These are phyloP conservation scores for Claviceps maximensis DNA, from an alignment of 2,329 filamentous ascomycete genomes.

Conservation along the genomic window DNA sequence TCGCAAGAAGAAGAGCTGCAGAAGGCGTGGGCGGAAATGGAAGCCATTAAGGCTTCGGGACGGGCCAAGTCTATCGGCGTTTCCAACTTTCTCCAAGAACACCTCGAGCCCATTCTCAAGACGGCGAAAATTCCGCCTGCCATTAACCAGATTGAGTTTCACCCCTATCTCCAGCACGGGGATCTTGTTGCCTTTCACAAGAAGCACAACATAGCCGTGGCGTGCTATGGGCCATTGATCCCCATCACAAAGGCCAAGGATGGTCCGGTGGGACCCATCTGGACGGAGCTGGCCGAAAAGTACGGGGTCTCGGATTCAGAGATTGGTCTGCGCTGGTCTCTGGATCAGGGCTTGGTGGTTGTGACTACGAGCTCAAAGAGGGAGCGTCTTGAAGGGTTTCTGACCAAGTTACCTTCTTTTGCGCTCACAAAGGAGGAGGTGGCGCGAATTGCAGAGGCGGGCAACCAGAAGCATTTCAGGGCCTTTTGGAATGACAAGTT, in stretches of 20 bases:
- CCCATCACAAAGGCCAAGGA: conserved; percentile 32
- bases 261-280: conserved; percentile 40
- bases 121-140: conserved; percentile 50
- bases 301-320: conserved; percentile 44
- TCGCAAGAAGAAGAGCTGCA: conserved; percentile 42
- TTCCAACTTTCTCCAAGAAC: conserved; percentile 53
- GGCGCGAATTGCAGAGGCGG: conserved; percentile 38
- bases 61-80: conserved; percentile 60
- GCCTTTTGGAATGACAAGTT: conserved; percentile 45
- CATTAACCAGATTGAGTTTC: conserved; percentile 71
- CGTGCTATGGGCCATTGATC: conserved; percentile 43
- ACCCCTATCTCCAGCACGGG: conserved; percentile 60
- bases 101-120: conserved; percentile 42
- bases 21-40: conserved; percentile 43
- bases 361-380: conserved; percentile 48
- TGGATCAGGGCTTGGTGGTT: conserved; percentile 46
- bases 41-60: conserved; percentile 53
- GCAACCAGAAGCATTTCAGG: conserved; percentile 47
- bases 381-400: conserved; percentile 42
- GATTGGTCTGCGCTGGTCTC: conserved; percentile 43
- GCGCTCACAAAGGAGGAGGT: conserved; percentile 48
- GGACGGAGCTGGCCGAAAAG: conserved; percentile 39
- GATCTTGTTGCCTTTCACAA: conserved; percentile 44
- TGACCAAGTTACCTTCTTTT: conserved; percentile 37
- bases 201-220: conserved; percentile 41